A percentile compares a stretch with the other conserved stretches of the same genome.
These are phyloP conservation scores for Saccharomyces paradoxus DNA, from an alignment of 805 yeast genomes.

Conservation along the genomic window DNA sequence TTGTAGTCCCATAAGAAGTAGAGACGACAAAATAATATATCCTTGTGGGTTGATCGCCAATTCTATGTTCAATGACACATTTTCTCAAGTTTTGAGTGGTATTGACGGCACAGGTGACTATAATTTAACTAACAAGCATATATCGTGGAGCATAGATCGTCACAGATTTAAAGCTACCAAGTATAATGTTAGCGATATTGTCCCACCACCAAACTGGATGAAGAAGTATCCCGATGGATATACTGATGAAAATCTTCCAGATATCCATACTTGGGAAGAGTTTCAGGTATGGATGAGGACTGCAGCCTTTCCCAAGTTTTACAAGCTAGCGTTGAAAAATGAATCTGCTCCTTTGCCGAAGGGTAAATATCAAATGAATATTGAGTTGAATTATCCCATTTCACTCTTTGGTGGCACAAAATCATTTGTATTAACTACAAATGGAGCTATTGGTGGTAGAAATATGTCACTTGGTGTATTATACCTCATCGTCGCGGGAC, in stretches of 20 bases:
- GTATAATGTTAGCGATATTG: conserved; percentile 52
- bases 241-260: conserved; percentile 60
- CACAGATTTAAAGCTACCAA: conserved; percentile 55
- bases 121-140: conserved; percentile 43
- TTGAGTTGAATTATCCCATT: conserved; percentile 77
- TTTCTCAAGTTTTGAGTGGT: conserved; percentile 38
- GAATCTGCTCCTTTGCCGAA: conserved; percentile 44
- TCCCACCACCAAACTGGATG: conserved; percentile 80
- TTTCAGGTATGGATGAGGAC: conserved; percentile 88
- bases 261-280: conserved; percentile 56
- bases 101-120: conserved; percentile 31
- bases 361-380: conserved; percentile 64
- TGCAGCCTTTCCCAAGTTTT: conserved; percentile 84
- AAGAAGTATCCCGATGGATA: conserved; percentile 67
- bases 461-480: conserved; percentile 79
- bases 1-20: conserved; percentile 31
- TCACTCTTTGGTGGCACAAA: conserved; percentile 82
- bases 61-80: conserved; percentile 72
- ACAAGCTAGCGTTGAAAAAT: conserved; percentile 74
- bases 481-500: conserved; percentile 74
- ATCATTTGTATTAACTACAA: conserved; percentile 71
- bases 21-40: conserved; percentile 39
- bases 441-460: conserved; percentile 79
- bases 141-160: conserved; percentile 67
- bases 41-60: conserved; percentile 86